A percentile compares a stretch with the other conserved stretches of the same genome.
These are phyloP conservation scores for Aspergillus aculeatus DNA, from an alignment of 2,329 filamentous ascomycete genomes.

Conservation along the genomic window DNA sequence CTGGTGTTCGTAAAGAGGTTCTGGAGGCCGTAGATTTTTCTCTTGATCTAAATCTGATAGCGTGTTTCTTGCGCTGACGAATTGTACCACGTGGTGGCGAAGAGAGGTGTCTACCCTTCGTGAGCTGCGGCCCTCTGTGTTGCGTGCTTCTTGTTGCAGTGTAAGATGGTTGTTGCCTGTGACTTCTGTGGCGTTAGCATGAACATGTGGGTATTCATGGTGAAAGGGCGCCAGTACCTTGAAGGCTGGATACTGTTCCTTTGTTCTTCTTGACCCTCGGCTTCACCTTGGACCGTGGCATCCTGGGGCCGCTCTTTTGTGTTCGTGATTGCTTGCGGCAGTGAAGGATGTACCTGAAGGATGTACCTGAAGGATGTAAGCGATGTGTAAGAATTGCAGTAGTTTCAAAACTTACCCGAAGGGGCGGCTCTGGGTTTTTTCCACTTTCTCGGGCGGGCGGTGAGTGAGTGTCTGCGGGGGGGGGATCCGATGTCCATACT, in stretches of 20 bases:
- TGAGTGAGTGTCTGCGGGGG: not conserved
- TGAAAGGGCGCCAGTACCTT: slow-evolving; percentile 2
- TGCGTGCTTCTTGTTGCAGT: slow-evolving; percentile 59
- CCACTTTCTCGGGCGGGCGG: not conserved
- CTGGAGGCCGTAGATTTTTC: slow-evolving; percentile 18
- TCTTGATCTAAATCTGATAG: slow-evolving; percentile 30
- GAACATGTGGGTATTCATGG: not conserved
- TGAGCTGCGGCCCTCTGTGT: slow-evolving; percentile 52
- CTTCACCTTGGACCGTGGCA: slow-evolving; percentile 23
- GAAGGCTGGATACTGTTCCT: not conserved
- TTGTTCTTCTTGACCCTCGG: slow-evolving; percentile 12
- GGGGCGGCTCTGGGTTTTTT: not conserved
- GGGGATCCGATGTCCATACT: not conserved
- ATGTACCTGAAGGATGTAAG: too few relatives aligned
- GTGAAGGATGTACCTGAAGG: too few relatives aligned
- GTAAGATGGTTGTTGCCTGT: slow-evolving; percentile 35
- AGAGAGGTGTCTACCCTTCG: slow-evolving; percentile 52
- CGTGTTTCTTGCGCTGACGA: slow-evolving; percentile 59
- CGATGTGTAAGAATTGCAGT: too few relatives aligned
- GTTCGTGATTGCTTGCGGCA: not conserved
- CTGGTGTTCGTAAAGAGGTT: slow-evolving; percentile 14
- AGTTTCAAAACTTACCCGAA: too few relatives aligned
- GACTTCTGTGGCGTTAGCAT: slow-evolving; percentile 16
- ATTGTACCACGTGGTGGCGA: slow-evolving; percentile 56
- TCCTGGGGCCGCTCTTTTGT: not conserved